These are phyloP conservation scores for Candida multigemmis DNA, from an alignment of 805 yeast genomes.

Conservation along the genomic window DNA sequence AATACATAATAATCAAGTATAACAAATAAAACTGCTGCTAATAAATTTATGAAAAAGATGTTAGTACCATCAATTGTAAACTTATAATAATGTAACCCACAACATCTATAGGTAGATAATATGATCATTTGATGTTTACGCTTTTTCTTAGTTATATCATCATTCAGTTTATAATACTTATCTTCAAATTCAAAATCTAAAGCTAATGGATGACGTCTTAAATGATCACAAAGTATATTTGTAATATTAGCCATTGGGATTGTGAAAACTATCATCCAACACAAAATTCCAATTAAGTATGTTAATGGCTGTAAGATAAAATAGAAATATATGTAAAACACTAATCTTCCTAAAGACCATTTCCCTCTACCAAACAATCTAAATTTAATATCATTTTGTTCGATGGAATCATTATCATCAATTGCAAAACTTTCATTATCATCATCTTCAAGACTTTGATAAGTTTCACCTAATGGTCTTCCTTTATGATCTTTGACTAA, in stretches of 20 bases:
- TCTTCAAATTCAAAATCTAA: slow-evolving; percentile 61
- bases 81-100: slow-evolving; percentile 90
- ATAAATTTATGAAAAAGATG: slow-evolving; percentile 79
- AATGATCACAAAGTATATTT: slow-evolving; percentile 58
- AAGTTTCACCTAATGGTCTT: slow-evolving; percentile 27
- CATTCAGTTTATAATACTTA: slow-evolving; percentile 26
- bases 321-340: slow-evolving; percentile 68
- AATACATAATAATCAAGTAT: slow-evolving; percentile 68
- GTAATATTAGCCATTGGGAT: slow-evolving; percentile 90
- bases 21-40: slow-evolving; percentile 72
- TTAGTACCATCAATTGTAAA: slow-evolving; percentile 96
- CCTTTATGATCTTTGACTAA: slow-evolving; percentile 34
- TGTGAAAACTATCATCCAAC: slow-evolving; percentile 82
- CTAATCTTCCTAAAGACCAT: slow-evolving; percentile 79
- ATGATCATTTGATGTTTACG: slow-evolving; percentile 52
- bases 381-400: slow-evolving; percentile 25
- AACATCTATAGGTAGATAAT: slow-evolving; percentile 84
- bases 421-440: slow-evolving; percentile 8
- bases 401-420: slow-evolving; percentile 10
- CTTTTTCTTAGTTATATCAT: slow-evolving; percentile 12
- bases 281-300: slow-evolving; percentile 40
- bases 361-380: slow-evolving; percentile 86
- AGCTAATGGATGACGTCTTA: slow-evolving; percentile 86
- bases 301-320: slow-evolving; percentile 61
- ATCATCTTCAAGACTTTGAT: slow-evolving; percentile 17